These are phyloP conservation scores for Aspergillus latus DNA, from an alignment of 2,329 filamentous ascomycete genomes.

Conservation along the genomic window DNA sequence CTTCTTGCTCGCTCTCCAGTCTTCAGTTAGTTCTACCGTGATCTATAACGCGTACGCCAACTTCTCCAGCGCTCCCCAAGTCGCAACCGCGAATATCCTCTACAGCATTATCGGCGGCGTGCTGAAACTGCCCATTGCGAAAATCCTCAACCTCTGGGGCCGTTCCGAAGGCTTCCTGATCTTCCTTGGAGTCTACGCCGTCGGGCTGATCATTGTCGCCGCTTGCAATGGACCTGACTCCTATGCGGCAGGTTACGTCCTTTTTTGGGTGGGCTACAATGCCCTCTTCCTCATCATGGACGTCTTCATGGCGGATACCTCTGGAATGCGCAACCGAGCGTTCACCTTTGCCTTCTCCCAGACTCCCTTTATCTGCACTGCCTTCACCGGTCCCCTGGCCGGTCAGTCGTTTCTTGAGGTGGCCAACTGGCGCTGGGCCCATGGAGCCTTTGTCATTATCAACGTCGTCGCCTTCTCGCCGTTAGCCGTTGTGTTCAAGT, in stretches of 20 bases:
- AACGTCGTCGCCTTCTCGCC: constrained; percentile 58
- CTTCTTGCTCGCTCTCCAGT: constrained; percentile 49
- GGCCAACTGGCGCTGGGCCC: constrained; percentile 63
- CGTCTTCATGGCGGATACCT: constrained; percentile 65
- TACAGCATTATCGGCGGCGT: constrained; percentile 58
- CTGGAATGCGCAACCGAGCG: constrained; percentile 59
- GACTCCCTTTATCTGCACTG: constrained; percentile 64
- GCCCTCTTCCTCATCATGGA: constrained; percentile 58
- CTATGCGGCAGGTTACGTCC: constrained; percentile 64
- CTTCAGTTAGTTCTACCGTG: constrained; percentile 44
- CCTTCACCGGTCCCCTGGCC: constrained; percentile 55
- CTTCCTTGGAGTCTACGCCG: constrained; percentile 49
- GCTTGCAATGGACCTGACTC: constrained; percentile 59
- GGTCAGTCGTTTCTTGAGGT: constrained; percentile 51
- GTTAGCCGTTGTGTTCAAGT: constrained; percentile 54
- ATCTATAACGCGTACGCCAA: constrained; percentile 54
- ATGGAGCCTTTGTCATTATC: constrained; percentile 62
- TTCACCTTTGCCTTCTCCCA: constrained; percentile 60
- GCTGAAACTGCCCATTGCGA: constrained; percentile 61
- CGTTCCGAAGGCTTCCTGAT: constrained; percentile 59
- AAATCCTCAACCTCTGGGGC: constrained; percentile 64
- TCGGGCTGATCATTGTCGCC: constrained; percentile 62
- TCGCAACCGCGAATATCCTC: constrained; percentile 55
- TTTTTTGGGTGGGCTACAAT: constrained; percentile 61
- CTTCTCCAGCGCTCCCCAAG: constrained; percentile 53